Evolutionary conservation across 129 eudicot genomes (phyloP), one percentile per base, ranked within the genome.

Genomic region (Rutidosis leptorrhynchoides): DNA sequence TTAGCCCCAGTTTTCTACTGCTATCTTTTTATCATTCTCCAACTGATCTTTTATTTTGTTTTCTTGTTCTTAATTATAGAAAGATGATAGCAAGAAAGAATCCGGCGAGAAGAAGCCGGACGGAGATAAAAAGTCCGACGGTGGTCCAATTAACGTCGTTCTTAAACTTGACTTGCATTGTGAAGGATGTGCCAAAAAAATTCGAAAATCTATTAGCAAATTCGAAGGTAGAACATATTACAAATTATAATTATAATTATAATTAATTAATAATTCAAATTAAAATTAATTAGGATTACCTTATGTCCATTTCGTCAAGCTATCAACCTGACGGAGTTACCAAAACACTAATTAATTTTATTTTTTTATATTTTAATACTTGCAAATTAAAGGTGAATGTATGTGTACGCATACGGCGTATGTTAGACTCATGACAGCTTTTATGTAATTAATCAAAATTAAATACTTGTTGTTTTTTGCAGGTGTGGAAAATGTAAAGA

Each of bases 111-210:
- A 79, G 58, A 76, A 79, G 73, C 40, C 72, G n/a, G 68, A 60
- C 62, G 70, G 75, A 3, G 63, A 53, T 6, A 73, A 81, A 26
- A 80, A 73, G 49, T 4, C 77, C 23, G 88, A 69, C 12, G 70
- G 59, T 53, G 83, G 58, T 6, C 65, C 70, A 1, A 17, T 61
- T 21, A 75, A 80, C 65, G 87, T 86, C 19, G 83, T 89, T 28
- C 74, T 89, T 32, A 85, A 89, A 79, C 54, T 80, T 5, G 84
- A 89, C 58, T 69, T 89, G 77, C 96, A 89, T 78, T 89, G 96
- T 56, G 90, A 89, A 16, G 96, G 96, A 26, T 89, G 96, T 51
- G 88, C 85, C 25, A 52, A 74, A 11, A 89, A 89, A 33, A 77
- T 89, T 56, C 23, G 55, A 20, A 82, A 78, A 60, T 74, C 71